These are phyloP conservation scores for Nicotiana attenuata DNA, from an alignment of 257 asterid species.

Conservation along the genomic window DNA sequence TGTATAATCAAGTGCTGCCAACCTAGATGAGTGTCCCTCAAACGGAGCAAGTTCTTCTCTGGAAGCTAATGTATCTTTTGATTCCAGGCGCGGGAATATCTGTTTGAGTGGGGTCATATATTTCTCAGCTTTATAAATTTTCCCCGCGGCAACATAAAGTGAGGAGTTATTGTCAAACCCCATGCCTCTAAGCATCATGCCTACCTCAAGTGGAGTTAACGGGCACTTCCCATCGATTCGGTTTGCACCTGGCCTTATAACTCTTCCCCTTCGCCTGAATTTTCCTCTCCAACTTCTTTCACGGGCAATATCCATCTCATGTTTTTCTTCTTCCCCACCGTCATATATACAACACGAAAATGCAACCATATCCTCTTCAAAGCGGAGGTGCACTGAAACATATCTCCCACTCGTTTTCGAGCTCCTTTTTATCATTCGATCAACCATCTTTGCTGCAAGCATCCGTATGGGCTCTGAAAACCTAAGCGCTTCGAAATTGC, in stretches of 20 bases:
- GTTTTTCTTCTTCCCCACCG: conserved; percentile 94
- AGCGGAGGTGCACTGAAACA: conserved; percentile 90
- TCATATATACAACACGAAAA: conserved; percentile 94
- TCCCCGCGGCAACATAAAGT: conserved; percentile 88
- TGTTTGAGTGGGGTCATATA: conserved; percentile 92
- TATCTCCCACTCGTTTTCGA: conserved; percentile 69
- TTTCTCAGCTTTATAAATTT: conserved; percentile 79
- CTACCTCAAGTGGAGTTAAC: conserved; percentile 94
- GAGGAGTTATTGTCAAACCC: conserved; percentile 89
- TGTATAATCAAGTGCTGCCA: conserved; percentile 97
- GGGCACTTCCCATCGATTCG: conserved; percentile 97
- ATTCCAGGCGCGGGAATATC: conserved; percentile 83
- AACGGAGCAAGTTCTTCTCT: conserved; percentile 78
- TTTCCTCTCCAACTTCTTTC: conserved; percentile 99
- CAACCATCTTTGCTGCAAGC: conserved; percentile 97
- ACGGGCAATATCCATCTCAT: conserved; percentile 91
- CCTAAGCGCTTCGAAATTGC: conserved; percentile 95
- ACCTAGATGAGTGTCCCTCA: conserved; percentile 89
- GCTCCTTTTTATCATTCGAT: conserved; percentile 82
- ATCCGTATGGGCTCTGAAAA: conserved; percentile 90
- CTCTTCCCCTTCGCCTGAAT: conserved; percentile 83
- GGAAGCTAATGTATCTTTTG: conserved; percentile 75
- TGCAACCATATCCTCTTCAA: conserved; percentile 99
- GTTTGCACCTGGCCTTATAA: conserved; percentile 90
- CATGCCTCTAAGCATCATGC: conserved; percentile 98